Percentiles rank a stretch among this genome's conserved stretches.
phyloP scores from a whole-genome alignment of 805 yeast genomes.

The Wickerhamiella dianesei region DNA sequence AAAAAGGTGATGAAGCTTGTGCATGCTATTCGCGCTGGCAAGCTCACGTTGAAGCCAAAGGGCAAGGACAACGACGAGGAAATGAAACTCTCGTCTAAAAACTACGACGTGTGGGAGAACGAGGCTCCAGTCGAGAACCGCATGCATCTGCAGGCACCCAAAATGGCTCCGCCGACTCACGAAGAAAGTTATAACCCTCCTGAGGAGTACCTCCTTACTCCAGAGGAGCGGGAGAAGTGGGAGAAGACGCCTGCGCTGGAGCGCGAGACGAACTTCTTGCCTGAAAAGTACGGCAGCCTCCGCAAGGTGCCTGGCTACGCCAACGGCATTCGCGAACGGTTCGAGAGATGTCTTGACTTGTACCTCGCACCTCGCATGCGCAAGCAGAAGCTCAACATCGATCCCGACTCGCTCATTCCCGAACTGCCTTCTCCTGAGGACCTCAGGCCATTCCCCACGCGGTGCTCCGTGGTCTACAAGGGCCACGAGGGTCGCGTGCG shows the following conservation, averaged over 20 bases:
- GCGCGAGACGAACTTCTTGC: constrained; percentile 64
- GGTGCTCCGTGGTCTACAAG: constrained; percentile 64
- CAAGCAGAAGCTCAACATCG: constrained; percentile 78
- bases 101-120: constrained; percentile 73
- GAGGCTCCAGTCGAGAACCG: constrained; percentile 57
- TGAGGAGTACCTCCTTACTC: constrained; percentile 72
- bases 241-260: constrained; percentile 57
- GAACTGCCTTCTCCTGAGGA: constrained; percentile 95
- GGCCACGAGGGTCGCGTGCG: constrained; percentile 83
- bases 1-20: constrained; percentile 93
- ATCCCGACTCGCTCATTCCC: constrained; percentile 91
- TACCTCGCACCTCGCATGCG: constrained; percentile 95
- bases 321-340: constrained; percentile 74
- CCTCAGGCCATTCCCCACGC: constrained; percentile 90
- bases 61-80: constrained; percentile 38
- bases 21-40: constrained; percentile 89
- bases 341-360: constrained; percentile 86
- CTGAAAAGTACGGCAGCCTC: constrained; percentile 66
- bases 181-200: constrained; percentile 98
- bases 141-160: constrained; percentile 83
- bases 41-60: constrained; percentile 58
- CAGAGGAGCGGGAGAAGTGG: constrained; percentile 66
- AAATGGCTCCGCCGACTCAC: constrained; percentile 87
- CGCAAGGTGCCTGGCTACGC: constrained; percentile 90
- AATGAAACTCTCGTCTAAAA: constrained; percentile 22